phyloP scores from a whole-genome alignment of 2,329 filamentous ascomycete species.

The Lojkania enalia region DNA sequence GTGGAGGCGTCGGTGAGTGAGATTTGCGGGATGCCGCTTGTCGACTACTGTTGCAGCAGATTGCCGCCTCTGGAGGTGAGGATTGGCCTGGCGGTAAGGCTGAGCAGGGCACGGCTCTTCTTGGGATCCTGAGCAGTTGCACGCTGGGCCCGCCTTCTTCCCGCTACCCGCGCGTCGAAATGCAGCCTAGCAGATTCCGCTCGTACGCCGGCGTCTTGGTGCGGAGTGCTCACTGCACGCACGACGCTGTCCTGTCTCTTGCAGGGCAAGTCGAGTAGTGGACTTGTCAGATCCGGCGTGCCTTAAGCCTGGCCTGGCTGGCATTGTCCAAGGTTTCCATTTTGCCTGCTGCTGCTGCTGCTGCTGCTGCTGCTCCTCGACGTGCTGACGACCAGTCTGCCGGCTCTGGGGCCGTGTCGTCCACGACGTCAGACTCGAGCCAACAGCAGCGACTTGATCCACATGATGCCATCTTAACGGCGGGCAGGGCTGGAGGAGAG shows the following conservation, averaged over 20 bases:
- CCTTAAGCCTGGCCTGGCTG: not conserved
- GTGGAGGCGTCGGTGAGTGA: no score
- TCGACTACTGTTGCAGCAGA: no score
- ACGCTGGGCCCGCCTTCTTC: conserved; percentile 17
- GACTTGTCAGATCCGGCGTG: not conserved
- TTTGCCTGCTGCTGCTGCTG: not conserved
- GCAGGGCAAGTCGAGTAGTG: not conserved
- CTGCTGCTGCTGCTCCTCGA: not conserved
- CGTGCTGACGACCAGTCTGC: no score
- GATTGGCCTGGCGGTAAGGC: not conserved
- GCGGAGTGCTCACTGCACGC: conserved; percentile 1
- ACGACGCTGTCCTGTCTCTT: not conserved
- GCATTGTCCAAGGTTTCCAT: no score
- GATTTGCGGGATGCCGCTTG: no score
- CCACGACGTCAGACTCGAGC: no score
- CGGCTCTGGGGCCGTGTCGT: no score
- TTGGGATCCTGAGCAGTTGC: not conserved
- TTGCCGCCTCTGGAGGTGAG: not conserved
- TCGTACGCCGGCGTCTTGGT: conserved; percentile 9
- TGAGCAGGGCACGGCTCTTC: not conserved
- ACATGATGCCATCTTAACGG: no score
- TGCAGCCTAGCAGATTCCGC: conserved; percentile 9
- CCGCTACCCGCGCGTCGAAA: conserved; percentile 18
- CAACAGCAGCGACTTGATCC: no score
- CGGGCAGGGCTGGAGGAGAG: not conserved